A percentile compares a stretch with the other conserved stretches of the same genome.
These are phyloP conservation scores for Fusarium sterilihyphosum DNA, from an alignment of 2,329 filamentous ascomycete genomes.

Conservation along the genomic window DNA sequence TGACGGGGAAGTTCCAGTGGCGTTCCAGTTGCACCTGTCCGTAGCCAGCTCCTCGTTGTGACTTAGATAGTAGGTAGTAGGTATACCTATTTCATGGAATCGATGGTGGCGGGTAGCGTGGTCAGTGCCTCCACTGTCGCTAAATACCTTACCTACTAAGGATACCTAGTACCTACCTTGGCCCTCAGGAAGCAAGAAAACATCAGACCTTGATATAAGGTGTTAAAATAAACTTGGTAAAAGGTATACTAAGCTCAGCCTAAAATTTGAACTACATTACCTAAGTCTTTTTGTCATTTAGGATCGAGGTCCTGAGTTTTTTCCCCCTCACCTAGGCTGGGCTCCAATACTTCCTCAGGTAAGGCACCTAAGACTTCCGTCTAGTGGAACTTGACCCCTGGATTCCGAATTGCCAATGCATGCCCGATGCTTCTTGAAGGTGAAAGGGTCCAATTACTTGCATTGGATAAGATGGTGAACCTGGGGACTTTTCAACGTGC, in stretches of 20 bases:
- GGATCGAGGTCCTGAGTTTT: background rate
- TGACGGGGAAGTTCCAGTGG: conserved; percentile 27
- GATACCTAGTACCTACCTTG: background rate
- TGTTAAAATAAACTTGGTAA: background rate
- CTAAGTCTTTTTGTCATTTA: background rate
- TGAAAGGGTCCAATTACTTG: conserved; percentile 18
- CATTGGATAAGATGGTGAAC: conserved; percentile 5
- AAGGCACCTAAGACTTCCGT: conserved; percentile 23
- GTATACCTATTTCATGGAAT: background rate
- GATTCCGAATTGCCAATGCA: conserved; percentile 15
- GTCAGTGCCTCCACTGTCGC: conserved; percentile 13
- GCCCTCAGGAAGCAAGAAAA: background rate
- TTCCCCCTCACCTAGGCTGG: background rate
- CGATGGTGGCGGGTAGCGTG: background rate
- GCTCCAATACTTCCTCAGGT: conserved; percentile 31
- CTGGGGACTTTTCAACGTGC: conserved; percentile 13
- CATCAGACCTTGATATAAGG: background rate
- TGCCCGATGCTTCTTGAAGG: background rate
- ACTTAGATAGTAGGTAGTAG: background rate
- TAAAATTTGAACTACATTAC: too few relatives aligned
- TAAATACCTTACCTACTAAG: background rate
- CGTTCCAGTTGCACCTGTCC: conserved; percentile 11
- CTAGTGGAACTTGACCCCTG: conserved; percentile 17
- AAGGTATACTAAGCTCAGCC: background rate
- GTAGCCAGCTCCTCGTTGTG: background rate